A percentile compares a stretch with the other conserved stretches of the same genome.
Evolutionary conservation across 2,329 filamentous ascomycete genomes (phyloP).

Genomic region (Byssothecium circinans): DNA sequence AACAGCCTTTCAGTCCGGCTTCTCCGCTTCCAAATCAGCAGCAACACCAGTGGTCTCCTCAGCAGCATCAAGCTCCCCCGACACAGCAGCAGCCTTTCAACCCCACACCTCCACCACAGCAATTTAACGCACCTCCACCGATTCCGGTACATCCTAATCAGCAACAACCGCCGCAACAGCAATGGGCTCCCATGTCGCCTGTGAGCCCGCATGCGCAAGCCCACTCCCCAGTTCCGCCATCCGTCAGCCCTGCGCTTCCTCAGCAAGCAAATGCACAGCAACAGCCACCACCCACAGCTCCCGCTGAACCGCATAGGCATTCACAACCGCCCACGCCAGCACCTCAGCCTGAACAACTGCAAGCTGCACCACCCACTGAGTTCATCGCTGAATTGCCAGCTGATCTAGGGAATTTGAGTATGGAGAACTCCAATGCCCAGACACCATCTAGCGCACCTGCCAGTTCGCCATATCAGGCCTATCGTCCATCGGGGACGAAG

Average conservation of each 20-base stretch:
- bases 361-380: constrained; percentile 22
- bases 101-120: constrained; percentile 14
- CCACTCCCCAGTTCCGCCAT: constrained; percentile 11
- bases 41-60: constrained; percentile 1
- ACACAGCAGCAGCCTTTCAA: constrained; percentile 10
- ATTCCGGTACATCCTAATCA: constrained; percentile 16
- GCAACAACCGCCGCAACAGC: constrained; percentile 20
- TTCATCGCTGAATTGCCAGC: constrained; percentile 41
- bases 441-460: constrained; percentile 8
- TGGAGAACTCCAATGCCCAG: constrained; percentile 16
- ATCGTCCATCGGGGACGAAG: constrained; percentile 21
- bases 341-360: constrained; percentile 8
- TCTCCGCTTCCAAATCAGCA: constrained; percentile 8
- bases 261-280: constrained; percentile 14
- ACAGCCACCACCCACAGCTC: constrained; percentile 10
- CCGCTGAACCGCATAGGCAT: constrained; percentile 20
- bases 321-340: constrained; percentile 16
- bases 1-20: constrained; percentile 10
- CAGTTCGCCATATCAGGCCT: constrained; percentile 31
- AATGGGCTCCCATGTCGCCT: constrained; percentile 26
- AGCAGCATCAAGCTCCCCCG: constrained; percentile 2
- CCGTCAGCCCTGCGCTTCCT: constrained; percentile 23
- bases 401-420: constrained; percentile 30
- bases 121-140: constrained; percentile 13
- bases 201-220: constrained; percentile 14